Evolutionary conservation across 495 filamentous ascomycete species (phyloP).

Genomic region (Astrothelium macrocarpum): DNA sequence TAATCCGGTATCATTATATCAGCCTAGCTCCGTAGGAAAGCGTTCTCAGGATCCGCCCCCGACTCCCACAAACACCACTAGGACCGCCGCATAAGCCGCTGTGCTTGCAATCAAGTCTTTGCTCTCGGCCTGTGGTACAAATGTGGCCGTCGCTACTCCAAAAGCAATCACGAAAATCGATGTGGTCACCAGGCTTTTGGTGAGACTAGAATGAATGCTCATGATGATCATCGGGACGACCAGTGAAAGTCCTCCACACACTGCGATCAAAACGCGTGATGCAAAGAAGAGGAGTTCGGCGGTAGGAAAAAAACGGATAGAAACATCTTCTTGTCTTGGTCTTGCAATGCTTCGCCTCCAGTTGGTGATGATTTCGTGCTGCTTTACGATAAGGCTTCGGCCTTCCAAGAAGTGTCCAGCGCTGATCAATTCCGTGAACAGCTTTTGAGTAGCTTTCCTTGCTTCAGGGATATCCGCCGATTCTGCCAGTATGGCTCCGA

Average conservation of each 20-base stretch:
- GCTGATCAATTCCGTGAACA: not conserved
- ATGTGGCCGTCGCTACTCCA: not conserved
- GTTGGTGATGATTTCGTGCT: not conserved
- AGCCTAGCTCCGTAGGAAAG: too few relatives aligned
- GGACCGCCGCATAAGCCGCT: conserved; percentile 3
- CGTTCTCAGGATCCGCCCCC: not conserved
- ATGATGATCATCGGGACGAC: not conserved
- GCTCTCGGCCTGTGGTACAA: not conserved
- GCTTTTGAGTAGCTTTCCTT: not conserved
- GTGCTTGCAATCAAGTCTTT: not conserved
- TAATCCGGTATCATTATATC: not conserved
- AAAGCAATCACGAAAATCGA: not conserved
- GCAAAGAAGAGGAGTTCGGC: not conserved
- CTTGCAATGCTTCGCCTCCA: not conserved
- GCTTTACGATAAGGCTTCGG: not conserved
- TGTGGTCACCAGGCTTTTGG: not conserved
- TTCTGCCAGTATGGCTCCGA: not conserved
- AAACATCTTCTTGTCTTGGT: not conserved
- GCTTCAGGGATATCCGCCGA: not conserved
- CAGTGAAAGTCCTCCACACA: not conserved
- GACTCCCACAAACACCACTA: not conserved
- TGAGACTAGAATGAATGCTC: not conserved
- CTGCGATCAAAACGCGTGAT: not conserved
- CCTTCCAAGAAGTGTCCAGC: not conserved
- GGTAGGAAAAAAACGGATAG: not conserved